Percentiles rank a stretch among this genome's conserved stretches.
Conservation (phyloP, 768 basidiomycete species). For the Boletellus emodensis region DNA sequence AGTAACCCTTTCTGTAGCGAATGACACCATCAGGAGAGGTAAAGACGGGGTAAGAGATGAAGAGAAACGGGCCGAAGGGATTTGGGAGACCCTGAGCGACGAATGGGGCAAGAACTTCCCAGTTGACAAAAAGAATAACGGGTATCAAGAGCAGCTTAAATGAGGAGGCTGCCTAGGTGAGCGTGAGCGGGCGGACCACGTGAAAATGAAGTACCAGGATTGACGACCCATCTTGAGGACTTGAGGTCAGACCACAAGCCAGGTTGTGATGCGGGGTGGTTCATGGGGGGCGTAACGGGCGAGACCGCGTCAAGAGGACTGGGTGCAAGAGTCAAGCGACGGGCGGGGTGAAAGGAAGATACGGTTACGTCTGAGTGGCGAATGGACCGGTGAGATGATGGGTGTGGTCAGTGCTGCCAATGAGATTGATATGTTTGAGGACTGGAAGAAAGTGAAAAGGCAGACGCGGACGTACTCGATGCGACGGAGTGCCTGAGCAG, state of each 20-base stretch:
- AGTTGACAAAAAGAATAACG: slow-evolving; percentile 58
- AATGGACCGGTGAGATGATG: neutral
- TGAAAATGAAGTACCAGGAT: slow-evolving; percentile 48
- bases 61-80: slow-evolving; percentile 69
- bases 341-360: neutral
- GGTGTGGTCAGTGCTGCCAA: neutral
- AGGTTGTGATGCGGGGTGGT: neutral
- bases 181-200: neutral
- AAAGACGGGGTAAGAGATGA: slow-evolving; percentile 63
- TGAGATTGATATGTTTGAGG: too few species aligned
- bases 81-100: slow-evolving; percentile 52
- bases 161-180: slow-evolving; percentile 45
- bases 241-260: slow-evolving; percentile 48
- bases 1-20: slow-evolving; percentile 66
- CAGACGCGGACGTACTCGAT: neutral
- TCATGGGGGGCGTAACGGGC: slow-evolving; percentile 21
- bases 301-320: neutral
- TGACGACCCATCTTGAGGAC: slow-evolving; percentile 64
- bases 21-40: slow-evolving; percentile 50
- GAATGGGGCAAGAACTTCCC: slow-evolving; percentile 52
- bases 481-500: neutral
- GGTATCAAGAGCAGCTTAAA: slow-evolving; percentile 64
- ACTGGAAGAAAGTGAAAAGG: too few species aligned
- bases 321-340: neutral
- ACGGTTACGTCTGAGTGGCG: neutral